These are phyloP conservation scores for Amoeboradix gromovi DNA, from an alignment of 371 early-diverging fungal genomes.

Conservation along the genomic window DNA sequence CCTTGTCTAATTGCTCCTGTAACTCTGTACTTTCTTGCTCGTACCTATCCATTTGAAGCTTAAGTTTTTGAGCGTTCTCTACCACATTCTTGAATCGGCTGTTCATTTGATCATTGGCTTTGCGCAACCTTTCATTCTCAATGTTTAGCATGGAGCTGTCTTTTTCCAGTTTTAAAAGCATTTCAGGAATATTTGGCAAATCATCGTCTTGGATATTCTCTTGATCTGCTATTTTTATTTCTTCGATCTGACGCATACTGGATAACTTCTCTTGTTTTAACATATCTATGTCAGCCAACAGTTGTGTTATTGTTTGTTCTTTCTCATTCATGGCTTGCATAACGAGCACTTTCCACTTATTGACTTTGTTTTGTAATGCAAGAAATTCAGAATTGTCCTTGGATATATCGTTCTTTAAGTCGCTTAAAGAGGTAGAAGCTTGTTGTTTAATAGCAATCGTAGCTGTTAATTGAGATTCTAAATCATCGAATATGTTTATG, in stretches of 20 bases:
- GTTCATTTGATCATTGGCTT: not conserved
- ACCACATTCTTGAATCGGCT: not conserved
- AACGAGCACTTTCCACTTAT: not conserved
- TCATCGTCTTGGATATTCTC: not conserved
- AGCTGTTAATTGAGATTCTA: not conserved
- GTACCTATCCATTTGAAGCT: not conserved
- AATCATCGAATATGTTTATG: not conserved
- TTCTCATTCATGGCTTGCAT: not conserved
- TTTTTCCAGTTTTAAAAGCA: not conserved
- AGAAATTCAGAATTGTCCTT: not conserved
- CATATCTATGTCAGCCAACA: not conserved
- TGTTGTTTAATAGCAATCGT: not conserved
- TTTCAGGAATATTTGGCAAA: not conserved
- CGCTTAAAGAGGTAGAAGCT: not conserved
- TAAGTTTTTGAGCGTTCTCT: not conserved
- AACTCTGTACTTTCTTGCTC: not conserved
- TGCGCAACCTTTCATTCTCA: not conserved
- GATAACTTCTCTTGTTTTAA: not conserved
- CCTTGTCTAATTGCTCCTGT: not conserved
- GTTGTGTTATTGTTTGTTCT: not conserved
- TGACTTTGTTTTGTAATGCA: not conserved
- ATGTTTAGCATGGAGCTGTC: not conserved
- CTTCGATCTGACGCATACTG: not conserved
- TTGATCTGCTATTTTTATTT: not conserved
- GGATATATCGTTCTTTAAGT: not conserved